Base-by-base conservation (phyloP, 2,329 filamentous ascomycete species). In the Ascochyta clinopodiicola region DNA sequence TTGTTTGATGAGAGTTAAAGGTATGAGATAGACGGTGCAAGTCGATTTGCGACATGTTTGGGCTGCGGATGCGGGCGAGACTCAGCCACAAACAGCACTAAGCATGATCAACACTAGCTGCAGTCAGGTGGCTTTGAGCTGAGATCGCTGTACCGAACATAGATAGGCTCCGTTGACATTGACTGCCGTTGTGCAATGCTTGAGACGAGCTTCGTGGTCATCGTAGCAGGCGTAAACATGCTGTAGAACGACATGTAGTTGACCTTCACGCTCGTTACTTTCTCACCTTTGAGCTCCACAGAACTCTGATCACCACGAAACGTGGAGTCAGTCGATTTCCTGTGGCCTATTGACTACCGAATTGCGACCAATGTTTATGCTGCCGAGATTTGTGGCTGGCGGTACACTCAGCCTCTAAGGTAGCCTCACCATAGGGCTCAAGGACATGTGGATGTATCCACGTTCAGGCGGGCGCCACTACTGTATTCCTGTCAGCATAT, bases 71-170 rank as follows among this genome's bases (percentile, higher is more conserved):
- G 52, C 46, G 45, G 44, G 55, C 51, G 36, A 56, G 49, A 54
- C 45, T 32, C 50, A 56, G 50, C 56, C 40, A 24, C 43, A 29
- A 34, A 17, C 24, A 50, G 43, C 45, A 55, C 52, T 57, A 57
- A 39, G 46, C 47, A 50, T 21, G 35, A 48, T 39, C 38, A 38
- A 42, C 51, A 42, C 56, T 58, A 55, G 50, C 54, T 49, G 46
- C 51, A 59, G 39, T 43, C 22, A 31, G 40, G 55, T 52, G 51
- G 51, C 51, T 61, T 34, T 24, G 40, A 44, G 52, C 54, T 48
- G 46, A 37, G 38, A 34, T 44, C 42, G 47, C 32, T 43, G 10
- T 36, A 27, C 4, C 38, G 31, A 39, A 52, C 36, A 31, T 31
- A 6, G 32, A 37, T 8, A 13, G 7, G n/a, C 8, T n/a, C 24